A percentile compares a stretch with the other conserved stretches of the same genome.
phyloP scores from a whole-genome alignment of 257 asterid species.

The Solanum tacnaense region DNA sequence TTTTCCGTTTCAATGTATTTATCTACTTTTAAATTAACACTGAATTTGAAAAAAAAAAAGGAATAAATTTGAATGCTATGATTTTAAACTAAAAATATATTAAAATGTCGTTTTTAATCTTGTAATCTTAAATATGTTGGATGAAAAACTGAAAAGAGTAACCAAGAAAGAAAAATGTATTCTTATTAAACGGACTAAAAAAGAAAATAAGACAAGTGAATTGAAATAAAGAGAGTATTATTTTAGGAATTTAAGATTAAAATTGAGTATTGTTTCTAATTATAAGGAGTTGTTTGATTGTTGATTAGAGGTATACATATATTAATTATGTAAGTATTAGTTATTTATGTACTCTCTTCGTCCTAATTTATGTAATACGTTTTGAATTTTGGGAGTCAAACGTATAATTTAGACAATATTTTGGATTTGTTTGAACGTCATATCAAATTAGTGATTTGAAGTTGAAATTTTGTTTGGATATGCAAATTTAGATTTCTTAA shows the following conservation, averaged over 20 bases:
- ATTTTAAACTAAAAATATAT: too few species aligned
- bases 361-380: background rate
- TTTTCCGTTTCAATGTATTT: too few species aligned
- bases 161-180: background rate
- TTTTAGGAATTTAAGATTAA: background rate
- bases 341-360: background rate
- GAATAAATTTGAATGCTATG: too few species aligned
- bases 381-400: background rate
- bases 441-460: background rate
- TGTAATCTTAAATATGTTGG: background rate
- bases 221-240: background rate
- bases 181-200: fast-evolving
- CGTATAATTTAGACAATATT: background rate
- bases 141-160: background rate
- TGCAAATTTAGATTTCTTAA: background rate
- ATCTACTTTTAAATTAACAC: too few species aligned
- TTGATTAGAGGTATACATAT: background rate
- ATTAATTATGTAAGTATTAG: background rate
- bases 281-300: background rate
- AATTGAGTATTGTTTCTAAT: background rate
- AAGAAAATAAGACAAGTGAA: background rate
- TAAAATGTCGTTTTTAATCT: background rate
- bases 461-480: background rate
- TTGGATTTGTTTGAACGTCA: background rate
- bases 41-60: too few species aligned